phyloP scores from a whole-genome alignment of 192 early-diverging fungal species.

The Backusella macrospora region DNA sequence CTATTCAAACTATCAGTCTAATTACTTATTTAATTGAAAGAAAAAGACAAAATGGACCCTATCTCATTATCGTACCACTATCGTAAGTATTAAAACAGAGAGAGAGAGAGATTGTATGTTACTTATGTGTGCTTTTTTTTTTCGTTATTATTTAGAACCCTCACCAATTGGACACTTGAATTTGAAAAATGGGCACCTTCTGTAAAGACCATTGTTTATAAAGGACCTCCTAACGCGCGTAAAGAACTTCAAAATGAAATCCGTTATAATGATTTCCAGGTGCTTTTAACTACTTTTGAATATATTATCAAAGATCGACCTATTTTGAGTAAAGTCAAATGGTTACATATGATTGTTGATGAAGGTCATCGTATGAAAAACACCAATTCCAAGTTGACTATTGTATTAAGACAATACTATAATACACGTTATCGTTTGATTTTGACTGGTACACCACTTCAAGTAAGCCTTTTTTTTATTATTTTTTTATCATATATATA shows the following conservation, averaged over 20 bases:
- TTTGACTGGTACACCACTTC: conserved; percentile 97
- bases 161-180: conserved; percentile 96
- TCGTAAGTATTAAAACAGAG: conserved; percentile 55
- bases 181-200: conserved; percentile 98
- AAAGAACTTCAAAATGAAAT: conserved; percentile 74
- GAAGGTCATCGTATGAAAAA: conserved; percentile 99
- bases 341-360: conserved; percentile 98
- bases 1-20: conserved; percentile 95
- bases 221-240: conserved; percentile 81
- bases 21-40: conserved; percentile 95
- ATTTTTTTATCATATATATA: neutral
- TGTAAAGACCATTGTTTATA: conserved; percentile 89
- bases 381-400: conserved; percentile 81
- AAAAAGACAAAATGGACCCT: conserved; percentile 95
- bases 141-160: conserved; percentile 53
- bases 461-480: conserved; percentile 47
- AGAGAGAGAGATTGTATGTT: neutral
- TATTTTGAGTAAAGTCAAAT: conserved; percentile 87
- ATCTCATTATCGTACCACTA: conserved; percentile 93
- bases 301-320: conserved; percentile 93
- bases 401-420: conserved; percentile 88
- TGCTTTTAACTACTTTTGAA: conserved; percentile 96
- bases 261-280: conserved; percentile 83
- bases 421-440: conserved; percentile 89
- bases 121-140: neutral